Evolutionary conservation across 306 rosid genomes (phyloP), one percentile per base, ranked within the genome.

Genomic region (Dalbergia cochinchinensis): DNA sequence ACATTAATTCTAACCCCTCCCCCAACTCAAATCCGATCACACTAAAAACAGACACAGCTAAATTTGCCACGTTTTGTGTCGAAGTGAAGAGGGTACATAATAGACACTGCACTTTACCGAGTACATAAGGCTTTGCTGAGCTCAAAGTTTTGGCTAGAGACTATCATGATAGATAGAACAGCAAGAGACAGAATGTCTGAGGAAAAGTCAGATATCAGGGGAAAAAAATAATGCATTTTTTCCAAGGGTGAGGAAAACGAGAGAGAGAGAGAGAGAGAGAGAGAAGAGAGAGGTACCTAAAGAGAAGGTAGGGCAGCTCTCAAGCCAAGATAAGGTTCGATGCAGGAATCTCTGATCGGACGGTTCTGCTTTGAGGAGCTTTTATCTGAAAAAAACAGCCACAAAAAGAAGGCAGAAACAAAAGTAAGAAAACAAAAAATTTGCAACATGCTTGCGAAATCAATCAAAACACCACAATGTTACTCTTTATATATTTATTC

Each of bases 151-250:
- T 59, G 69, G 82, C 47, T 69, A 3, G 63, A 75, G 76, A 77
- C 78, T 55, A 79, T 67, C 74, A 79, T 41, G 58, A 72, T 71
- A 66, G 65, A 77, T 65, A 77, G 86, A 85, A 82, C 85, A 79
- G 81, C 78, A 85, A 80, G 83, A 70, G 88, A 85, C 90, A 85
- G 68, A 78, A 82, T 78, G 85, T 71, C 64, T 70, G 72, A 74
- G 78, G 19, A 73, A 81, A 77, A 84, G 87, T 87, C 67, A 63
- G 82, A 59, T 26, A 68, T 57, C 55, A 81, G 51, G 11, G 11
- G 7, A 54, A 65, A 78, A 65, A 80, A 75, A 50, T 45, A 85
- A 59, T 64, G 59, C 8, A 54, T 76, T 82, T 79, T 88, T 84
- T 84, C 64, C 10, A 55, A 16, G 35, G 58, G 77, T 77, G 41